Base-by-base conservation (phyloP, 441 rosid species). In the Corymbia calophylla region DNA sequence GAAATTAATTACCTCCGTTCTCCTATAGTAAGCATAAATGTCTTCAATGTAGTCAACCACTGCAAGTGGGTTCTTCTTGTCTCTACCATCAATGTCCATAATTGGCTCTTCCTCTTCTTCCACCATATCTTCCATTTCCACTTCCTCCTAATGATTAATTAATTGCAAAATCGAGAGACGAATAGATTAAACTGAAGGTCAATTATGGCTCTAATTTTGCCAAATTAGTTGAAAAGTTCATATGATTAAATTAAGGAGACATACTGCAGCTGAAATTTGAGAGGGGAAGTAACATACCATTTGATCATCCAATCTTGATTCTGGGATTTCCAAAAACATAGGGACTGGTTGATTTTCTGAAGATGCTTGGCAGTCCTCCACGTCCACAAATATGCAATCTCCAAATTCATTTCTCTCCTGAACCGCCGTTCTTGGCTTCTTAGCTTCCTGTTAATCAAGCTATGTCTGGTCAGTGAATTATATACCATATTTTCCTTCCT, bases 21-120 rank as follows among this genome's bases (percentile, higher is more conserved):
- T 89, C 88, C 89, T 87, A 73, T 91, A 91, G 62, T 89, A n/a
- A 32, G 87, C 60, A 35, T 91, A 89, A 53, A 91, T 62, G 70
- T 91, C 92, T 47, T 89, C 87, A 66, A 91, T 77, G 88, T 91
- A 91, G 25, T 91, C 92, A 32, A 91, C 88, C 70, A 87, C 87
- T 9, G 92, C 92, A 68, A 91, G 90, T 54, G 80, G 91, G 80
- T 91, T 91, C 89, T 87, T 91, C 90, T 44, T 86, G 86, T 91
- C 92, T 49, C 86, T 21, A 25, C 92, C 58, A 87, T 91, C 92
- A 68, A 91, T 89, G 56, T 91, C 92, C 85, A 89, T 70, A 44
- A 81, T 48, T 66, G 89, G 70, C 27, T 87, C 89, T 6, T 88
- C 89, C n/a, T 47, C 88, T 23, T 53, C 87, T 14, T 86, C 87